phyloP scores from a whole-genome alignment of 2,329 filamentous ascomycete species.

The Cryphonectria parasitica region DNA sequence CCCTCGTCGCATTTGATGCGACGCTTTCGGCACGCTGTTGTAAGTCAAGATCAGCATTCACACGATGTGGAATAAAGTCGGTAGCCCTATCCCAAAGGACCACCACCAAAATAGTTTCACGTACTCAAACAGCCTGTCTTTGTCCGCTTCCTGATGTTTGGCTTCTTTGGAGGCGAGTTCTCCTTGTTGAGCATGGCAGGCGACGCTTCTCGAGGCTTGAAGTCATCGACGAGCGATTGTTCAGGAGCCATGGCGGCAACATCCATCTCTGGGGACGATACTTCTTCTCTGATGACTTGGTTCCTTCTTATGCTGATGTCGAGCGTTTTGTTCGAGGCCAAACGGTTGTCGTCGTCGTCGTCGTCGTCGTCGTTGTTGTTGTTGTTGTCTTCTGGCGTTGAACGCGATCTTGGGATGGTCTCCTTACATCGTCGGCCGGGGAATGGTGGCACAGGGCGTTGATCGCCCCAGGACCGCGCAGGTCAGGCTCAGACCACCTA shows the following conservation, averaged over 20 bases:
- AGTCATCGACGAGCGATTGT: slow-evolving; percentile 31
- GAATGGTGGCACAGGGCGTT: slow-evolving; percentile 4
- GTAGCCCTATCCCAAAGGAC: not conserved
- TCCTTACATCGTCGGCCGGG: slow-evolving; percentile 22
- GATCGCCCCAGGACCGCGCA: slow-evolving; percentile 11
- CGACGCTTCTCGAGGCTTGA: slow-evolving; percentile 39
- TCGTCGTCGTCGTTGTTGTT: no score
- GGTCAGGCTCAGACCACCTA: slow-evolving; percentile 2
- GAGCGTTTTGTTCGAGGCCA: not conserved
- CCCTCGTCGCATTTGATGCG: slow-evolving; percentile 98
- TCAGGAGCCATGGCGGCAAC: slow-evolving; percentile 21
- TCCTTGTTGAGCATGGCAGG: slow-evolving; percentile 44
- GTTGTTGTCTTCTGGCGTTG: not conserved
- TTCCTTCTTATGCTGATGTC: not conserved
- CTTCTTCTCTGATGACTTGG: not conserved
- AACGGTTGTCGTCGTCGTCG: no score
- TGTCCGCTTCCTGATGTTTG: slow-evolving; percentile 68
- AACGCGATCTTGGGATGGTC: not conserved
- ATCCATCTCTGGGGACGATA: slow-evolving; percentile 11
- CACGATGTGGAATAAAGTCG: not conserved
- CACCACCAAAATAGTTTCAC: slow-evolving; percentile 39
- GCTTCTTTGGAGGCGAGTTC: slow-evolving; percentile 51
- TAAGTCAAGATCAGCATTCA: slow-evolving; percentile 30
- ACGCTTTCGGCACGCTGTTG: slow-evolving; percentile 81
- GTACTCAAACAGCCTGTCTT: slow-evolving; percentile 91